Conservation (phyloP, 768 basidiomycete genomes). For the Trametes coccinea region DNA sequence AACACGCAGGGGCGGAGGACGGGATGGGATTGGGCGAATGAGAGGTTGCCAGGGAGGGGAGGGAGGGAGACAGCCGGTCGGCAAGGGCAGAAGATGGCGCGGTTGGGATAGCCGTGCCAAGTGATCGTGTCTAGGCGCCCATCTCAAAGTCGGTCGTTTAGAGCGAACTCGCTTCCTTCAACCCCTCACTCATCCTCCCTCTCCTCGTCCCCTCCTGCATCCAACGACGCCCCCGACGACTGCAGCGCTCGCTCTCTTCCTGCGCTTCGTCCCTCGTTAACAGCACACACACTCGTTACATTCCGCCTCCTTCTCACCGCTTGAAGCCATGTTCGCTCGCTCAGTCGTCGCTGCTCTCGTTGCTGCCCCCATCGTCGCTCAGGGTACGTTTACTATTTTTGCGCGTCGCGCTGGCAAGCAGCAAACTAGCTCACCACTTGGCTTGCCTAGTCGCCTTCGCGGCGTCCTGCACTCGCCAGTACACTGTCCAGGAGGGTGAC, state of each 20-base stretch:
- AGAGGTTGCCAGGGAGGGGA: conserved; percentile 9
- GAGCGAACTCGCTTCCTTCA: not conserved
- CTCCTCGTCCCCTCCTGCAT: conserved; percentile 11
- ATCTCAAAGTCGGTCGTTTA: conserved; percentile 5
- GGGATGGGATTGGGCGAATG: not conserved
- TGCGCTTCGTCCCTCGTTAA: conserved; percentile 19
- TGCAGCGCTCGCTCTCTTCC: conserved; percentile 14
- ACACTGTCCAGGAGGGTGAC: conserved; percentile 58
- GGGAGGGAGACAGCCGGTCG: conserved; percentile 7
- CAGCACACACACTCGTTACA: conserved; percentile 27
- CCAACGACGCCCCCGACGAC: conserved; percentile 28
- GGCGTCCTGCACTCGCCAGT: conserved; percentile 54
- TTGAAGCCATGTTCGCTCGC: conserved; percentile 39
- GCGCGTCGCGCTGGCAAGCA: not conserved
- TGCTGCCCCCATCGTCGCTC: conserved; percentile 48
- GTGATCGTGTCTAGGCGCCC: conserved; percentile 8
- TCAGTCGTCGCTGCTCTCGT: conserved; percentile 42
- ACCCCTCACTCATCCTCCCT: conserved; percentile 7
- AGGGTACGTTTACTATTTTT: conserved; percentile 35
- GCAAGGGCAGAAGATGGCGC: not conserved
- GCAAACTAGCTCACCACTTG: not conserved
- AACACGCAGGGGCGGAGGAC: not conserved
- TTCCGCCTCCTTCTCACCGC: conserved; percentile 25
- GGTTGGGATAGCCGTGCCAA: conserved; percentile 10
- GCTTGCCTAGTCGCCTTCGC: conserved; percentile 22